Conservation (phyloP, 495 filamentous ascomycete genomes). For the Opeltia flavorubescens region DNA sequence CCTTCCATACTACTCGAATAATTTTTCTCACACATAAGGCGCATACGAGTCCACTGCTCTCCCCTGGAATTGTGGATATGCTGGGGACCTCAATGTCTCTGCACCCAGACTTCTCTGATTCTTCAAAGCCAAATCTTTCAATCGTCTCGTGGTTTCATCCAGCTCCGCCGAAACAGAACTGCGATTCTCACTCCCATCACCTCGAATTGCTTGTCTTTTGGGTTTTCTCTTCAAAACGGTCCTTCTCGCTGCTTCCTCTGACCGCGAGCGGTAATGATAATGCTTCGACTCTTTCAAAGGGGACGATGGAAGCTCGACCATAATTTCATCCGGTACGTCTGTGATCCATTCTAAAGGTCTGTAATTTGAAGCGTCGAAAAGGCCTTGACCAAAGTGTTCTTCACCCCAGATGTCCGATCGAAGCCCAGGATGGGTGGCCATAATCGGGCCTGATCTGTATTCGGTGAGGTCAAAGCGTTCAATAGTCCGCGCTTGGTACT, state of each 20-base stretch:
- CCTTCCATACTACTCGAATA: no score
- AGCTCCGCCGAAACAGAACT: background rate
- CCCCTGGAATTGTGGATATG: background rate
- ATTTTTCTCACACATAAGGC: background rate
- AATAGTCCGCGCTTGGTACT: slow-evolving; percentile 11
- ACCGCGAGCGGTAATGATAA: background rate
- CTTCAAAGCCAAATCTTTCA: slow-evolving; percentile 6
- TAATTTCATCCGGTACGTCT: background rate
- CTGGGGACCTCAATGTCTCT: slow-evolving; percentile 4
- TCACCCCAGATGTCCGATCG: background rate
- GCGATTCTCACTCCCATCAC: background rate
- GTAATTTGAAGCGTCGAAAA: background rate
- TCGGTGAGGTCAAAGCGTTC: slow-evolving; percentile 7
- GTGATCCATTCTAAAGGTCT: slow-evolving; percentile 8
- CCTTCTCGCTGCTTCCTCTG: background rate
- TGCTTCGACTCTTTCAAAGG: background rate
- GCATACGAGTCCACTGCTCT: background rate
- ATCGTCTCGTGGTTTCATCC: background rate
- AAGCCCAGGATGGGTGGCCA: background rate
- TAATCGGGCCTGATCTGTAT: background rate
- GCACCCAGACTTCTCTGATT: slow-evolving; percentile 8
- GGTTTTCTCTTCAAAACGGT: background rate
- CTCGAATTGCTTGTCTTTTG: background rate
- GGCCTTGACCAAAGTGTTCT: background rate
- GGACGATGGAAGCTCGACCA: background rate